A percentile compares a stretch with the other conserved stretches of the same genome.
Conservation (phyloP, 805 yeast genomes). For the Starmerella potacharoeniae region DNA sequence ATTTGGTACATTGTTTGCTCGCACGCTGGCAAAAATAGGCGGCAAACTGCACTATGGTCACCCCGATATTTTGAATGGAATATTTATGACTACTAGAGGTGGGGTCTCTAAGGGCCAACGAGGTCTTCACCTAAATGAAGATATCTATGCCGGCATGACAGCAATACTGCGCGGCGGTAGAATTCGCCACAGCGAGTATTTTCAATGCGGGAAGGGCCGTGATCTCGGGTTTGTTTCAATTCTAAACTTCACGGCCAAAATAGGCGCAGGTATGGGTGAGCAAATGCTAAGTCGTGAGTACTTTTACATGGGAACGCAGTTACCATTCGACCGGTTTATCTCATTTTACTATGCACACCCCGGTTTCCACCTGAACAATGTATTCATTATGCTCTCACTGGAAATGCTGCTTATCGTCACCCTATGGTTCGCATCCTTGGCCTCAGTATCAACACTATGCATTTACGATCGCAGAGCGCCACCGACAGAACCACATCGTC, state of each 20-base stretch:
- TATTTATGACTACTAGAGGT: conserved; percentile 75
- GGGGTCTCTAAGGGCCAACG: conserved; percentile 80
- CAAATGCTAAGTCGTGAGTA: conserved; percentile 76
- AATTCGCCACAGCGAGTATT: conserved; percentile 71
- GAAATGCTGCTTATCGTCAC: conserved; percentile 49
- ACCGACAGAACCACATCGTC: conserved; percentile 48
- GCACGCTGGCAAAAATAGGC: conserved; percentile 71
- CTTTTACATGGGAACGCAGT: conserved; percentile 63
- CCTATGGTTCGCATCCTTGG: conserved; percentile 51
- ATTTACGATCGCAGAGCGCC: conserved; percentile 47
- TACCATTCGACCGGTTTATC: conserved; percentile 66
- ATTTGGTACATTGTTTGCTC: conserved; percentile 72
- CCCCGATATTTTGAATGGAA: conserved; percentile 66
- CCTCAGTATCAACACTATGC: conserved; percentile 52
- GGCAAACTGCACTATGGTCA: conserved; percentile 81
- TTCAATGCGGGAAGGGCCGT: conserved; percentile 79
- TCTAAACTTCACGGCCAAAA: conserved; percentile 68
- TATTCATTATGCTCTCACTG: conserved; percentile 58
- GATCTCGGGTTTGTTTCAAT: conserved; percentile 78
- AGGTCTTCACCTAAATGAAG: conserved; percentile 74
- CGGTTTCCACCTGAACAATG: conserved; percentile 72
- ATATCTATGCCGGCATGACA: conserved; percentile 77
- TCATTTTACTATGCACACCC: conserved; percentile 80
- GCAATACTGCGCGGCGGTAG: conserved; percentile 72
- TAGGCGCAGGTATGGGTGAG: conserved; percentile 88